Conservation (phyloP, 2,329 filamentous ascomycete genomes). For the Botrytis sinoallii region DNA sequence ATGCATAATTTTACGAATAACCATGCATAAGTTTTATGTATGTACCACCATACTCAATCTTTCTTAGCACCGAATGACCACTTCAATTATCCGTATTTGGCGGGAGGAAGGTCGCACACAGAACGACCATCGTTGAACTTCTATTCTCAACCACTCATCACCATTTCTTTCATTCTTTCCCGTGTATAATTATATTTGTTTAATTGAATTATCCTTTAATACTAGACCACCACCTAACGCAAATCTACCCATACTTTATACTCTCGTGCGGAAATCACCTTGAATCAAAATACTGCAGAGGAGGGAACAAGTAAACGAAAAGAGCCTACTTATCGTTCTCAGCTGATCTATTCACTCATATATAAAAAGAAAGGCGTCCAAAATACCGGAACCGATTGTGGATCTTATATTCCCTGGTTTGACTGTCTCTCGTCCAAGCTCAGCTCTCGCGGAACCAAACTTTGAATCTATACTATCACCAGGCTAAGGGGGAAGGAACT, state of each 20-base stretch:
- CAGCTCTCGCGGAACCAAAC: slow-evolving; percentile 13
- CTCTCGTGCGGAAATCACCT: background rate
- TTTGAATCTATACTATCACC: slow-evolving; percentile 17
- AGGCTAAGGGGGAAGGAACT: slow-evolving; percentile 28
- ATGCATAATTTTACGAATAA: background rate
- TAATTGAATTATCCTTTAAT: slow-evolving; percentile 6
- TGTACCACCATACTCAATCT: background rate
- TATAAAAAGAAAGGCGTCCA: slow-evolving; percentile 7
- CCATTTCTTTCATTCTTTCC: slow-evolving; percentile 8
- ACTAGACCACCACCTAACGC: background rate
- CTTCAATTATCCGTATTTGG: background rate
- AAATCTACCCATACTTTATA: background rate
- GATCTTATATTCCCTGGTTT: slow-evolving; percentile 1
- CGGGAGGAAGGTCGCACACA: slow-evolving; percentile 14
- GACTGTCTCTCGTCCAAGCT: slow-evolving; percentile 5
- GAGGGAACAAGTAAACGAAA: slow-evolving; percentile 2
- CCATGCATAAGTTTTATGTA: background rate
- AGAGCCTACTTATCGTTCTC: background rate
- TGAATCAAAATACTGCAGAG: background rate
- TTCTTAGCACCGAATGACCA: slow-evolving; percentile 5
- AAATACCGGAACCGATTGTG: slow-evolving; percentile 11
- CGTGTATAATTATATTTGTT: slow-evolving; percentile 16
- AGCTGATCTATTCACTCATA: slow-evolving; percentile 17
- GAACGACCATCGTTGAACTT: slow-evolving; percentile 10
- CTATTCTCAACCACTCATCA: slow-evolving; percentile 11